Percentiles rank a stretch among this genome's conserved stretches.
Evolutionary conservation across 768 basidiomycete species (phyloP).

Genomic region (Naganishia kalamii): DNA sequence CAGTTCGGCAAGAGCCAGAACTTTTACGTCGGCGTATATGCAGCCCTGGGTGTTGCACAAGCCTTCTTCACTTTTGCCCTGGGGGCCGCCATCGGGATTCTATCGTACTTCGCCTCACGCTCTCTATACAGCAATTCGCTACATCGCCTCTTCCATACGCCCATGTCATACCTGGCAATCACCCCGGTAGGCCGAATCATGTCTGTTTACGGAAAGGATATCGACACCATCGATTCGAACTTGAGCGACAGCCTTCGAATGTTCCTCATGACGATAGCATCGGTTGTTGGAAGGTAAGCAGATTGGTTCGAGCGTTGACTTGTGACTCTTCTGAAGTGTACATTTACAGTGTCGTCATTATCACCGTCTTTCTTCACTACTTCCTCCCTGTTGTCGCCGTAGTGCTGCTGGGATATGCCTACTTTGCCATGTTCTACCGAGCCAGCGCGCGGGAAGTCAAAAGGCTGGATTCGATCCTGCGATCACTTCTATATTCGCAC

Average conservation of each 20-base stretch:
- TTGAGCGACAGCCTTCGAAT: conserved; percentile 24
- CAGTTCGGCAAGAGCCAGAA: conserved; percentile 46
- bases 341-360: conserved; percentile 29
- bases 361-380: conserved; percentile 40
- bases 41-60: conserved; percentile 57
- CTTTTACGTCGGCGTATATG: conserved; percentile 64
- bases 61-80: conserved; percentile 57
- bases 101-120: conserved; percentile 58
- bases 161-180: conserved; percentile 21
- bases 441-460: conserved; percentile 80
- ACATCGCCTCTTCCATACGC: conserved; percentile 49
- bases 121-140: conserved; percentile 58
- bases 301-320: not conserved
- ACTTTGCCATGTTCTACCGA: conserved; percentile 65
- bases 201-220: conserved; percentile 24
- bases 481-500: conserved; percentile 80
- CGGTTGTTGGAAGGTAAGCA: conserved; percentile 10
- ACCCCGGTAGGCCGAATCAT: conserved; percentile 29
- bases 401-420: conserved; percentile 35
- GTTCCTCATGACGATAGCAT: conserved; percentile 13
- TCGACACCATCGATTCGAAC: conserved; percentile 26
- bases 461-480: conserved; percentile 61
- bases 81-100: conserved; percentile 56
- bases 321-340: not conserved
- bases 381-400: conserved; percentile 39